A percentile compares a stretch with the other conserved stretches of the same genome.
Evolutionary conservation across 2,329 filamentous ascomycete species (phyloP).

Genomic region (Neophaeococcomyces mojaviensis): DNA sequence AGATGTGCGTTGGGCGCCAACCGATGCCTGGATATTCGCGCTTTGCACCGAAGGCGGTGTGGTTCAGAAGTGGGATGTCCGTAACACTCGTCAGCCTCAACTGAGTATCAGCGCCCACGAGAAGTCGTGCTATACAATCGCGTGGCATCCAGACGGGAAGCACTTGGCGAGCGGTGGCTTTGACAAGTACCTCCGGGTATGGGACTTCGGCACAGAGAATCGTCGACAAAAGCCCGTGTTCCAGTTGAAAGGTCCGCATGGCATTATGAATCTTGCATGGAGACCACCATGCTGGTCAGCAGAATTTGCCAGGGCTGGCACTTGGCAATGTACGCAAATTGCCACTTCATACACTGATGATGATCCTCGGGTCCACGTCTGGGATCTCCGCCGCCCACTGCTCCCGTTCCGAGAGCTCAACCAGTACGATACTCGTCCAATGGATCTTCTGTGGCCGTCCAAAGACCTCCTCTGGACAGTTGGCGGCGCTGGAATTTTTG

Average conservation of each 20-base stretch:
- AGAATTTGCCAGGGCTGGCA: slow-evolving; percentile 43
- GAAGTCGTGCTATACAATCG: slow-evolving; percentile 53
- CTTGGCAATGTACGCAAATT: slow-evolving; percentile 55
- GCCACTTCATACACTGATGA: slow-evolving; percentile 56
- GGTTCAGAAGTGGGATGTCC: slow-evolving; percentile 58
- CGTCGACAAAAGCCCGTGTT: slow-evolving; percentile 53
- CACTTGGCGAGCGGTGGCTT: slow-evolving; percentile 56
- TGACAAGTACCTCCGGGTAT: slow-evolving; percentile 56
- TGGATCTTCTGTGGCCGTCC: slow-evolving; percentile 57
- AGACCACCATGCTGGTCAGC: slow-evolving; percentile 51
- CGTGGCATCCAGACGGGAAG: slow-evolving; percentile 62
- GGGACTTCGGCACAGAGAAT: slow-evolving; percentile 54
- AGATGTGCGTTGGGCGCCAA: slow-evolving; percentile 59
- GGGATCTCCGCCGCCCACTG: slow-evolving; percentile 56
- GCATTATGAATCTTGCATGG: slow-evolving; percentile 57
- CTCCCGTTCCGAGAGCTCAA: slow-evolving; percentile 57
- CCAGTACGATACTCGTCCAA: slow-evolving; percentile 47
- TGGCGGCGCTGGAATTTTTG: slow-evolving; percentile 53
- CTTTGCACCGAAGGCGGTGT: slow-evolving; percentile 57
- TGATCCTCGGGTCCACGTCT: slow-evolving; percentile 54
- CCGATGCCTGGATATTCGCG: slow-evolving; percentile 55
- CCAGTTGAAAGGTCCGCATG: slow-evolving; percentile 53
- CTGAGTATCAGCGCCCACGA: slow-evolving; percentile 57
- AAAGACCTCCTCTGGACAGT: slow-evolving; percentile 60
- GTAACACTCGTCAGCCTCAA: slow-evolving; percentile 49